A percentile compares a stretch with the other conserved stretches of the same genome.
phyloP scores from a whole-genome alignment of 2,329 filamentous ascomycete genomes.

The Pseudofabraea citricarpa region DNA sequence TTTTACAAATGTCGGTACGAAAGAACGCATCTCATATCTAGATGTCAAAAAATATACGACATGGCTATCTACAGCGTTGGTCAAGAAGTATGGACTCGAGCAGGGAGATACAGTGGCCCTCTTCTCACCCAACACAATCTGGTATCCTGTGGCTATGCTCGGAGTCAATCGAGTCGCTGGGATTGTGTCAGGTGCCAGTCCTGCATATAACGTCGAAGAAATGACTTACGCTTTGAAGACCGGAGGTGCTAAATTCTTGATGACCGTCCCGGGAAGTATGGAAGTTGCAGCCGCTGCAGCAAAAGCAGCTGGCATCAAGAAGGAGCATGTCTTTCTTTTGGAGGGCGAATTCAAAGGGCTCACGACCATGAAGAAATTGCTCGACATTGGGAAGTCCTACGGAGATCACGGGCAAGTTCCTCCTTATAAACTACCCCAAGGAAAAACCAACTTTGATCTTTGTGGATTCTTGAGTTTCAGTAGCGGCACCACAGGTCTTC shows the following conservation, averaged over 20 bases:
- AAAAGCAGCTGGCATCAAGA: constrained; percentile 46
- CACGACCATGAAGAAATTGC: constrained; percentile 37
- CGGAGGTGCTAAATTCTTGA: constrained; percentile 49
- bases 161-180: constrained; percentile 47
- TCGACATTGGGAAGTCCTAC: constrained; percentile 27
- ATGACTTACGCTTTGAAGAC: constrained; percentile 61
- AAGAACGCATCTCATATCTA: constrained; percentile 52
- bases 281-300: constrained; percentile 50
- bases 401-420: constrained; percentile 38
- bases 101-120: constrained; percentile 53
- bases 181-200: constrained; percentile 56
- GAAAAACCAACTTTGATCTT: constrained; percentile 51
- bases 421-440: constrained; percentile 43
- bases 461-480: constrained; percentile 48
- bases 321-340: constrained; percentile 49
- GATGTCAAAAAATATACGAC: constrained; percentile 53
- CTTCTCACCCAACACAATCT: constrained; percentile 61
- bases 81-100: constrained; percentile 47
- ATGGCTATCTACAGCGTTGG: constrained; percentile 55
- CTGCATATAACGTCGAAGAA: constrained; percentile 63
- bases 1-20: constrained; percentile 54
- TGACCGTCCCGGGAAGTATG: constrained; percentile 51
- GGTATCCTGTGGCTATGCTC: constrained; percentile 62
- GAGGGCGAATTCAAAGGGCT: constrained; percentile 48
- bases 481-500: constrained; percentile 44